Conservation (phyloP, 2,329 filamentous ascomycete genomes). For the Penicillium nordicum region DNA sequence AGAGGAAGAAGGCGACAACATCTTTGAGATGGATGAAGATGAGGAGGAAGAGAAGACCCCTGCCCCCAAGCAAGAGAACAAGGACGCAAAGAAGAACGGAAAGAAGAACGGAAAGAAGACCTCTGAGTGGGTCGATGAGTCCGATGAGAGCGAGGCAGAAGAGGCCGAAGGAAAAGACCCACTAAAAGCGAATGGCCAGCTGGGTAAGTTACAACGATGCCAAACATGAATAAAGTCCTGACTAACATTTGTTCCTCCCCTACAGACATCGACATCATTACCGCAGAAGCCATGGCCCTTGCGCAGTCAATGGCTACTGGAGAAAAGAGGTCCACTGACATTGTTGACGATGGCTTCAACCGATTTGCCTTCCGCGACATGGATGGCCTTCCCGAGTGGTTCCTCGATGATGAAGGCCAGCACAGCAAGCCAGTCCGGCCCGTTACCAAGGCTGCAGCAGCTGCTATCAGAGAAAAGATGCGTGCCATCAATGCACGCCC, state of each 20-base stretch:
- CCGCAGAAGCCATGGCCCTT: slow-evolving; percentile 97
- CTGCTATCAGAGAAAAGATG: slow-evolving; percentile 90
- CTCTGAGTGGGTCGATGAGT: slow-evolving; percentile 28
- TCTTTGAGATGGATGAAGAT: slow-evolving; percentile 37
- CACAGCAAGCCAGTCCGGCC: slow-evolving; percentile 84
- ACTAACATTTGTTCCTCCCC: slow-evolving; percentile 17
- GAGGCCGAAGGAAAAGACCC: slow-evolving; percentile 36
- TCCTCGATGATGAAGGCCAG: slow-evolving; percentile 82
- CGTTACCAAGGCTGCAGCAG: slow-evolving; percentile 84
- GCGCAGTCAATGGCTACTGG: slow-evolving; percentile 89
- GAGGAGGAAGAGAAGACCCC: slow-evolving; percentile 18
- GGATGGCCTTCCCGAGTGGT: slow-evolving; percentile 95
- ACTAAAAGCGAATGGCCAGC: slow-evolving; percentile 41
- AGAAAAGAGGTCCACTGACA: slow-evolving; percentile 71
- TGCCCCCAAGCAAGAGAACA: slow-evolving; percentile 21
- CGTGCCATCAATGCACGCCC: slow-evolving; percentile 90
- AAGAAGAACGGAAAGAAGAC: slow-evolving; percentile 10
- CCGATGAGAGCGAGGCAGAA: slow-evolving; percentile 36
- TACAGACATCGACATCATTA: slow-evolving; percentile 93
- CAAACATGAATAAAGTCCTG: slow-evolving; percentile 17
- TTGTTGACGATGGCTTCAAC: slow-evolving; percentile 91
- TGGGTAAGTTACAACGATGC: slow-evolving; percentile 36
- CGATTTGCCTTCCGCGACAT: slow-evolving; percentile 85
- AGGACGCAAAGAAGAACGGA: slow-evolving; percentile 20
- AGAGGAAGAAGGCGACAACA: slow-evolving; percentile 37